Evolutionary conservation across 768 basidiomycete genomes (phyloP).

Genomic region (Trametes cubensis): DNA sequence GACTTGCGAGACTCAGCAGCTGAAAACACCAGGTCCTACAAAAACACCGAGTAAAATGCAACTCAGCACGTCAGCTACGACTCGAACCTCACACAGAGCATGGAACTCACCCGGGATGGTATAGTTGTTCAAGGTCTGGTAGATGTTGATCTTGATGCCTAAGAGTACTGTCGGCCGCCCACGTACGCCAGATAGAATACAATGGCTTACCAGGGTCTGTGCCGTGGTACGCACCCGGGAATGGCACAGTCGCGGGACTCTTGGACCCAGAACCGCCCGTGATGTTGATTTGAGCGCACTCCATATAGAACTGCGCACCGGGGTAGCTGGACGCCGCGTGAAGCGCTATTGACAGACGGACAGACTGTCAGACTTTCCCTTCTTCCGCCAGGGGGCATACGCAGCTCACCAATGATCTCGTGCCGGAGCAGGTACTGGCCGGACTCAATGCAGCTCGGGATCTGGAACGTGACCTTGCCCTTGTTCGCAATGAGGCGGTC

Average conservation of each 20-base stretch:
- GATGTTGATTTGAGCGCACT: constrained; percentile 37
- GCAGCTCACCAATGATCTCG: constrained; percentile 50
- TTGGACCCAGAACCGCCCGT: constrained; percentile 36
- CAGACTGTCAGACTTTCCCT: too few relatives aligned
- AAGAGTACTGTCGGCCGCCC: constrained; percentile 28
- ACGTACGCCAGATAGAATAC: background rate
- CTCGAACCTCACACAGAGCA: background rate
- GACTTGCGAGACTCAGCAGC: background rate
- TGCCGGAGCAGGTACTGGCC: constrained; percentile 55
- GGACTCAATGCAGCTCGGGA: constrained; percentile 48
- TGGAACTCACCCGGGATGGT: constrained; percentile 32
- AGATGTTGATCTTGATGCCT: constrained; percentile 39
- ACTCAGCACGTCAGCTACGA: background rate
- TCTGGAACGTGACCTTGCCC: constrained; percentile 51
- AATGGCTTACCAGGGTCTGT: constrained; percentile 25
- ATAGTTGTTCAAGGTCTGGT: constrained; percentile 32
- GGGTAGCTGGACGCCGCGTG: constrained; percentile 51
- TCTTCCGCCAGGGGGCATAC: background rate
- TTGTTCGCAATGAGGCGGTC: constrained; percentile 49
- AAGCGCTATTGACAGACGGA: constrained; percentile 37
- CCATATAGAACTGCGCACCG: constrained; percentile 41
- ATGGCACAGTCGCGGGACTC: constrained; percentile 35
- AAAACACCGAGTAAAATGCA: background rate
- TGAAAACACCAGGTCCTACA: constrained; percentile 9
- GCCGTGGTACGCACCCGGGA: constrained; percentile 40